Conservation (phyloP, 768 basidiomycete species). For the Amanita muscaria region DNA sequence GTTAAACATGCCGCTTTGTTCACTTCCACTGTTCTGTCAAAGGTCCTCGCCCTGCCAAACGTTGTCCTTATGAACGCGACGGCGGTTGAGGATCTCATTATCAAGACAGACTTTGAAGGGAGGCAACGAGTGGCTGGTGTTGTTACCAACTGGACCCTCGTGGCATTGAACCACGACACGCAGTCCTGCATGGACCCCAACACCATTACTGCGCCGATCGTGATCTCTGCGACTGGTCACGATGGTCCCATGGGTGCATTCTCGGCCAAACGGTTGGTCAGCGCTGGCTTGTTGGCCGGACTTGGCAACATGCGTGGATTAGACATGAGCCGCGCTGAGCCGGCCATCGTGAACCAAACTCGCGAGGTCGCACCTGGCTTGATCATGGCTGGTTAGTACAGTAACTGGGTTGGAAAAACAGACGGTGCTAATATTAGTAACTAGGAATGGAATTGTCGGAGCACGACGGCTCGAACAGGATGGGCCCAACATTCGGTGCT, state of each 20-base stretch:
- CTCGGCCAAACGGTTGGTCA: constrained; percentile 70
- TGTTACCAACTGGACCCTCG: constrained; percentile 44
- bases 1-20: constrained; percentile 79
- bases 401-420: not conserved
- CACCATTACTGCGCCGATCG: constrained; percentile 71
- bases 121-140: constrained; percentile 45
- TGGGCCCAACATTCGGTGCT: constrained; percentile 73
- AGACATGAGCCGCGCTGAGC: constrained; percentile 78
- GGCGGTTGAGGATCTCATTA: constrained; percentile 73
- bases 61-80: constrained; percentile 74
- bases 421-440: not conserved
- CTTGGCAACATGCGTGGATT: constrained; percentile 74
- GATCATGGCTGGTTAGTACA: constrained; percentile 55
- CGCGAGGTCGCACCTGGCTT: constrained; percentile 71
- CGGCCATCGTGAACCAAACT: constrained; percentile 69
- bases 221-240: constrained; percentile 67
- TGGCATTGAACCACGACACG: constrained; percentile 58
- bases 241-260: constrained; percentile 80
- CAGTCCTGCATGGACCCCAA: constrained; percentile 76
- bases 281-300: constrained; percentile 63
- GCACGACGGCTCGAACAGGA: constrained; percentile 71
- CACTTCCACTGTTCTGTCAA: constrained; percentile 67
- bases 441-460: constrained; percentile 77
- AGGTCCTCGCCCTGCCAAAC: constrained; percentile 61
- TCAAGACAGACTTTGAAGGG: constrained; percentile 47